Base-by-base conservation (phyloP, 2,329 filamentous ascomycete species). In the Diplodia mutila region DNA sequence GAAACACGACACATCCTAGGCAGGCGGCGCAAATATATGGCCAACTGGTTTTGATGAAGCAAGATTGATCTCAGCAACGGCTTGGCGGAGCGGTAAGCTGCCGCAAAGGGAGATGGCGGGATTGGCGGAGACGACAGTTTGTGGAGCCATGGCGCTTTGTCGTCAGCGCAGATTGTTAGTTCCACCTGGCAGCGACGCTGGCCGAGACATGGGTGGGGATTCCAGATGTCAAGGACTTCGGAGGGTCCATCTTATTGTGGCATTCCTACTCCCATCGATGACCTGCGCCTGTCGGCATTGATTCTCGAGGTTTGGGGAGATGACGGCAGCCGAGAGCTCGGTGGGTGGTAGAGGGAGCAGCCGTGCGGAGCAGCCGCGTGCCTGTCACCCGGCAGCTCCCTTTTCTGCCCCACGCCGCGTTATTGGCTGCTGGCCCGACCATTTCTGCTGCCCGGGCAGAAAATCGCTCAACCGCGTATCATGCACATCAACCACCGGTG, bases 381-480 rank as follows among this genome's bases (percentile, higher is more conserved):
- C 16, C 27, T 25, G 14, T 21, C n/a, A n/a, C n/a, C n/a, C n/a
- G n/a, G n/a, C n/a, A n/a, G n/a, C n/a, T 21, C 53, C 29, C 34
- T 21, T 23, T 23, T 34, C 32, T 32, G 23, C 37, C 18, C 12
- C 39, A 42, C 16, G 25, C 25, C 11, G 7, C 46, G 27, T 29
- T 29, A 63, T 51, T 63, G 59, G 59, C 46, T 39, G 25, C 39
- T 18, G 49, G 27, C 57, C 29, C 57, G 42, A 61, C 57, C 59
- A 63, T 63, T 51, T 63, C 27, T 63, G n/a, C 59, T 63, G 59
- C 59, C 59, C 59, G 42, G 59, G 59, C 59, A 63, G 59, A 63
- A 39, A 63, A 37, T 63, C 42, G 27, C 59, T 37, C 59, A 63
- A 11, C n/a, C 29, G 7, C 16, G 27, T 11, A 54, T 54, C 52